Evolutionary conservation across 1,284 basidiomycete genomes (phyloP).

Genomic region (Fomitopsis schrenkii): DNA sequence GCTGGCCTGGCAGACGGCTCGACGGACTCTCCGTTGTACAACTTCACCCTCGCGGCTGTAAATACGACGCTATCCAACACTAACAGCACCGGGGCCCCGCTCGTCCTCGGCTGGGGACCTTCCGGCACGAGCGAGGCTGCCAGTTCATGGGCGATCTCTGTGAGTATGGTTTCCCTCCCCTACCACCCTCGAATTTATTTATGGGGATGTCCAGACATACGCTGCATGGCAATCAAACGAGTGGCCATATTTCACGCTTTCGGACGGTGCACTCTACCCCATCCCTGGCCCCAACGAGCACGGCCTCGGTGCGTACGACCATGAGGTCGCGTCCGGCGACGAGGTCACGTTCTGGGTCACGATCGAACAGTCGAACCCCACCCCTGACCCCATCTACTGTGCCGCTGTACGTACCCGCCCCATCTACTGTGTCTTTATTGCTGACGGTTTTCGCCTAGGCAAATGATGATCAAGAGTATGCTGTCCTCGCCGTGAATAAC

Average conservation of each 20-base stretch:
- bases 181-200: neutral
- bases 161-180: neutral
- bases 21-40: conserved; percentile 2
- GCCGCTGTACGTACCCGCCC: conserved; percentile 1
- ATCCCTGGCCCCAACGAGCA: neutral
- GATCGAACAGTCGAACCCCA: neutral
- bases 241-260: conserved; percentile 7
- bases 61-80: conserved; percentile 6
- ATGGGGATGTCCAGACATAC: neutral
- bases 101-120: conserved; percentile 6
- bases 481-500: conserved; percentile 17
- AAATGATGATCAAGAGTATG: neutral
- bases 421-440: neutral
- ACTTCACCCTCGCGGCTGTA: conserved; percentile 11
- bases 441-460: neutral
- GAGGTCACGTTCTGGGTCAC: conserved; percentile 4
- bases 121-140: neutral
- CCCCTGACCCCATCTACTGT: conserved; percentile 1
- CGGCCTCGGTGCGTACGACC: conserved; percentile 2
- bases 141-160: conserved; percentile 3
- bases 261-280: conserved; percentile 3
- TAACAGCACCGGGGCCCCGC: conserved; percentile 8
- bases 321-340: neutral
- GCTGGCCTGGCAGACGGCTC: conserved; percentile 3
- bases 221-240: conserved; percentile 2